phyloP scores from a whole-genome alignment of 495 filamentous ascomycete species.

The Penicillium chermesinum region DNA sequence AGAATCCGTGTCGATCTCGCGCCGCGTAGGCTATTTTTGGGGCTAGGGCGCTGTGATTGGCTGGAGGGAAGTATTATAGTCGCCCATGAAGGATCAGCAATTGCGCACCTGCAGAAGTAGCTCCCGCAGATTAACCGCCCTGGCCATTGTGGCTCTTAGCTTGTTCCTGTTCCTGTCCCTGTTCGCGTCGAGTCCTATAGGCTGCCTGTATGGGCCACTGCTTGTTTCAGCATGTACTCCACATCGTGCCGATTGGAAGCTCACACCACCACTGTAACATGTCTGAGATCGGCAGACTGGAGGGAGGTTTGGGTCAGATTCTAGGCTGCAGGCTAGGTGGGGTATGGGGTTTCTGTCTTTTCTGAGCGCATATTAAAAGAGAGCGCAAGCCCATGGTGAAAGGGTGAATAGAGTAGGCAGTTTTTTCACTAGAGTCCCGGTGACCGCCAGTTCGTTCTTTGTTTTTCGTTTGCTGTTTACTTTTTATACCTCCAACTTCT shows the following conservation, averaged over 20 bases:
- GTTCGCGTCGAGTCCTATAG: background rate
- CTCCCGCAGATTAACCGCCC: background rate
- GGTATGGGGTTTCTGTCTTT: background rate
- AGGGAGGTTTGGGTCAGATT: background rate
- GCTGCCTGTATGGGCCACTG: background rate
- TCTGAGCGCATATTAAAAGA: constrained; percentile 2
- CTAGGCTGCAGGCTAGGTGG: constrained; percentile 1
- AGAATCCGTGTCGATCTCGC: constrained; percentile 8
- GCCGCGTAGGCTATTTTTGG: constrained; percentile 1
- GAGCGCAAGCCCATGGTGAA: background rate
- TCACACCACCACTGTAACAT: constrained; percentile 5
- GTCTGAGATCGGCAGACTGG: constrained; percentile 10
- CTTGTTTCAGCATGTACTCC: constrained; percentile 12
- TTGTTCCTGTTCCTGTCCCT: constrained; percentile 22
- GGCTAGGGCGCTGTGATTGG: background rate
- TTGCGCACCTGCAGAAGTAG: background rate
- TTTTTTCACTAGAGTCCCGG: background rate
- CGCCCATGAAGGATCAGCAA: too few species aligned
- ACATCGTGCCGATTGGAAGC: constrained; percentile 12
- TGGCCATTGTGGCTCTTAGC: background rate
- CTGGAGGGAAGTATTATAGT: too few species aligned
- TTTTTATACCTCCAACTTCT: constrained; percentile 6
- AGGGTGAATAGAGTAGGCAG: background rate
- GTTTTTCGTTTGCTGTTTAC: background rate
- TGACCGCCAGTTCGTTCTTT: background rate